Evolutionary conservation across 176 grass and related monocot species (phyloP), one percentile per base, ranked within the genome.

Genomic region (Eleusine indica): DNA sequence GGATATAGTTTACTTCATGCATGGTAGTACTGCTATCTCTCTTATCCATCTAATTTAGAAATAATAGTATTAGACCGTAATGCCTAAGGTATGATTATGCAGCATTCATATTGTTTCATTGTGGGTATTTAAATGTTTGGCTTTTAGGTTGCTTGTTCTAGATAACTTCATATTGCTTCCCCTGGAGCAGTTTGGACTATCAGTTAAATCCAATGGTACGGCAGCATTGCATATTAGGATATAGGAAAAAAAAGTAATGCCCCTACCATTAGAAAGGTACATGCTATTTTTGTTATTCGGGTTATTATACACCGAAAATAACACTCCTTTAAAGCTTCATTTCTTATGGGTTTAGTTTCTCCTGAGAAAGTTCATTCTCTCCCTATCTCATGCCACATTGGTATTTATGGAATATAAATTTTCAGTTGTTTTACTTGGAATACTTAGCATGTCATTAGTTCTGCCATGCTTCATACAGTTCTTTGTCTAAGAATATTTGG

Each of bases 1-100:
- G 38, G 43, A 83, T 81, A 43, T 60, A 22, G 60, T 63, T 56
- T 66, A 70, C 22, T 68, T 58, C 19, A 38, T 37, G 11, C 65
- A 64, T 62, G 21, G 25, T 66, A 52, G 25, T 66, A 16, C 49
- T 60, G 39, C 30, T 77, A n/a, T 58, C 71, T 1, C 69, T 78
- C 29, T 85, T 78, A 19, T 37, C 29, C 53, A 78, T 71, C 9
- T 51, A 61, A 51, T 78, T 71, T 48, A 56, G 6, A 83, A 47
- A 78, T 39, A 38, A 28, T 48, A 49, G 18, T 70, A 40, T 49
- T 58, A 13, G 41, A 38, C 15, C 18, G 8, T 54, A 28, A 42
- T 85, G 66, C 19, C 12, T 47, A 69, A n/a, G 14, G 15, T 80
- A 69, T 57, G 39, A 49, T 38, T 38, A 39, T 44, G 11, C n/a